These are phyloP conservation scores for Entomortierella lignicola DNA, from an alignment of 192 early-diverging fungal species.

Conservation along the genomic window DNA sequence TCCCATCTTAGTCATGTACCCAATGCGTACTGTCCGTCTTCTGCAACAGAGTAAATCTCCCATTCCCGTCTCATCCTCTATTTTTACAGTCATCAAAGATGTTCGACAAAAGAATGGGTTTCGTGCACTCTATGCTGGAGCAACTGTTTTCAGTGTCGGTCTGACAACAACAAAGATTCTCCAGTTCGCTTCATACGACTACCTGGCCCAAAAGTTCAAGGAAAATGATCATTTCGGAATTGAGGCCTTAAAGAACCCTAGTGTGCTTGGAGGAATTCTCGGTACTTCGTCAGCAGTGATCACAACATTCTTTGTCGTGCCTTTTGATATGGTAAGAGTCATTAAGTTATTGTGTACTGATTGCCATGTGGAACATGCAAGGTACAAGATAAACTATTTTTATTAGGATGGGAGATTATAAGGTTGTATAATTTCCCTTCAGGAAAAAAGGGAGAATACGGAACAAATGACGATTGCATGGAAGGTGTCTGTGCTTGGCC, in stretches of 20 bases:
- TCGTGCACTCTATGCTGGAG: constrained; percentile 47
- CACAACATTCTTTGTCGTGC: constrained; percentile 50
- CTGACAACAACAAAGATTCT: constrained; percentile 48
- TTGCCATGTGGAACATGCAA: too few relatives aligned
- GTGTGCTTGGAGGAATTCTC: constrained; percentile 24
- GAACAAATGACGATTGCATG: neutral
- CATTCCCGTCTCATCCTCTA: constrained; percentile 51
- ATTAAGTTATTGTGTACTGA: neutral
- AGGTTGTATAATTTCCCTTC: constrained; percentile 2
- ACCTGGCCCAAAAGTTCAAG: constrained; percentile 28
- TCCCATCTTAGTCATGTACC: constrained; percentile 54
- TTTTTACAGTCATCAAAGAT: constrained; percentile 50
- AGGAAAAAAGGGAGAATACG: constrained; percentile 14
- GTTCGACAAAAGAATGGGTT: constrained; percentile 48
- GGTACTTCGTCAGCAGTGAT: constrained; percentile 52
- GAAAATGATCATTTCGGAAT: constrained; percentile 28
- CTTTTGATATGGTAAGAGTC: constrained; percentile 51
- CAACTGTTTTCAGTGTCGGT: constrained; percentile 46
- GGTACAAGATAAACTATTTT: too few relatives aligned
- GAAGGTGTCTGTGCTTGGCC: neutral
- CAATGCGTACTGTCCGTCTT: constrained; percentile 52
- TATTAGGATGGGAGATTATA: too few relatives aligned
- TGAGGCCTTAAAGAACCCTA: constrained; percentile 24
- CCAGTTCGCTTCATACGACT: constrained; percentile 56
- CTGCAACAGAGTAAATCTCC: constrained; percentile 50